Percentiles rank a stretch among this genome's conserved stretches.
Conservation (phyloP, 139 green algal species). For the Desmodesmus armatus region DNA sequence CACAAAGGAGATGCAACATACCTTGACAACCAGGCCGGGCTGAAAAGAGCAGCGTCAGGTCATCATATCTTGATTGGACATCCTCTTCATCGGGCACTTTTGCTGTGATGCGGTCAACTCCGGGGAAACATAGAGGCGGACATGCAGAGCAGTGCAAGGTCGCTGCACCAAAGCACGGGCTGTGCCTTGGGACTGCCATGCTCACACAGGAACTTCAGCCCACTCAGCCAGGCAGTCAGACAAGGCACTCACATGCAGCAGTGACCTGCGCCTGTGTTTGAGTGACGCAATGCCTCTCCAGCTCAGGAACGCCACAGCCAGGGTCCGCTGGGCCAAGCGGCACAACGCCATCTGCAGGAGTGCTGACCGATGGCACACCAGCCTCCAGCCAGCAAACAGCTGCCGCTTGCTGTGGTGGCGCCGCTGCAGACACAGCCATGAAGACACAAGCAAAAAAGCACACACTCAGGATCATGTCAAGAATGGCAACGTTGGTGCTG, state of each 20-base stretch:
- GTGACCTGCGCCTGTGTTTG: background rate
- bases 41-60: no score
- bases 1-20: background rate
- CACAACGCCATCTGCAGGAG: slow-evolving; percentile 22
- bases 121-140: no score
- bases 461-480: background rate
- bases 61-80: no score
- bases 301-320: background rate
- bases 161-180: no score
- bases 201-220: no score
- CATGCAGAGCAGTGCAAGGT: no score
- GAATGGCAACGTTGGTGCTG: background rate
- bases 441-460: background rate
- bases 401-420: background rate
- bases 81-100: no score
- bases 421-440: slow-evolving; percentile 7
- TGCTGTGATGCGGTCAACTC: no score
- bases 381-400: slow-evolving; percentile 18
- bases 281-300: slow-evolving; percentile 4
- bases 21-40: no score
- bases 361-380: background rate
- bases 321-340: background rate
- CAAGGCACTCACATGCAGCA: slow-evolving; percentile 26
- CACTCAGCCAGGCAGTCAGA: background rate
- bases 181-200: no score